Conservation (phyloP, 176 grass and related monocot species). For the Oryza longistaminata region DNA sequence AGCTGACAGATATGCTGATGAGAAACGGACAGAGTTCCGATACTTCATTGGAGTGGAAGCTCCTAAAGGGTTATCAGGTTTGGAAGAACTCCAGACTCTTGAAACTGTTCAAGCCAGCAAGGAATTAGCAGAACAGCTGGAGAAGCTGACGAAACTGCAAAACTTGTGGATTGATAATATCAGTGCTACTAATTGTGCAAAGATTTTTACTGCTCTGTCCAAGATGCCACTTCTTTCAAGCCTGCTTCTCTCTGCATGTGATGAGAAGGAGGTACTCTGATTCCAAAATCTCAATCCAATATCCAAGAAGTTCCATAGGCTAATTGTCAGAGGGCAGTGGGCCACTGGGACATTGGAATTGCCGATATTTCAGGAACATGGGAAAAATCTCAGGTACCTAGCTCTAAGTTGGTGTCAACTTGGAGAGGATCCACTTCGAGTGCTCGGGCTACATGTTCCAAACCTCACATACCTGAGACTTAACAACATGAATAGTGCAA, state of each 20-base stretch:
- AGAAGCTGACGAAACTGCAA: conserved; percentile 28
- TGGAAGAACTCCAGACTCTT: conserved; percentile 32
- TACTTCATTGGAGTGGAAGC: not conserved
- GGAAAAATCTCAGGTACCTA: not conserved
- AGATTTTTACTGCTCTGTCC: too few species aligned
- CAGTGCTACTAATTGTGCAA: too few species aligned
- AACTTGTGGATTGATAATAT: conserved; percentile 30
- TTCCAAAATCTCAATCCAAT: too few species aligned
- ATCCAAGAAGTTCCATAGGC: too few species aligned
- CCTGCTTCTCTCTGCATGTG: too few species aligned
- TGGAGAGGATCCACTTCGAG: conserved; percentile 22
- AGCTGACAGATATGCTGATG: not conserved
- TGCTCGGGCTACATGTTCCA: conserved; percentile 5
- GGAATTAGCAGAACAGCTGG: conserved; percentile 22
- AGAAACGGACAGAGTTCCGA: not conserved
- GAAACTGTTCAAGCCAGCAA: conserved; percentile 7
- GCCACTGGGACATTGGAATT: conserved; percentile 11
- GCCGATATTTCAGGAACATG: conserved; percentile 29
- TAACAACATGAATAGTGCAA: too few species aligned
- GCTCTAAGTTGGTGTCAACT: not conserved
- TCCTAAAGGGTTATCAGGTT: not conserved
- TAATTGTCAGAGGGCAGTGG: not conserved
- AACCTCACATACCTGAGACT: conserved; percentile 25
- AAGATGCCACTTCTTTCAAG: too few species aligned
- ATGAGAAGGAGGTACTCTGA: too few species aligned